Base-by-base conservation (phyloP, 2,329 filamentous ascomycete species). In the Aspergillus felis region DNA sequence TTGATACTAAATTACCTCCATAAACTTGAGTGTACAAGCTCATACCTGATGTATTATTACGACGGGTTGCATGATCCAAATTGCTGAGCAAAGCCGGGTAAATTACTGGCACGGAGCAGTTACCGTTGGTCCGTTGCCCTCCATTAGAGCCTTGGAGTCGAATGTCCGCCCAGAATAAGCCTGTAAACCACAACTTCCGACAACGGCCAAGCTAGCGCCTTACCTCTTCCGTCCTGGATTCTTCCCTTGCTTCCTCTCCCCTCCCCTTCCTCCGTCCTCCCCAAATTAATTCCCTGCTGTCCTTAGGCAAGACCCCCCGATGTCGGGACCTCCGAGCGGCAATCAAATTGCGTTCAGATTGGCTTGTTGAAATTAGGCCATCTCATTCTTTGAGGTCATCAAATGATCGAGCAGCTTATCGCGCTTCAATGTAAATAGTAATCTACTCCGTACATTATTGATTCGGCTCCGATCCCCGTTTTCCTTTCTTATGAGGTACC, bases 351-450 rank as follows among this genome's bases (percentile, higher is more conserved):
- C 49, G 42, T 57, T 46, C 58, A 58, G 61, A 65, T 67, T 65
- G 58, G 60, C 44, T 54, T 52, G 53, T 50, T 46, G 29, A 53
- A 46, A 49, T 69, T 67, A 58, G 55, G 38, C 60, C 51, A 62
- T 61, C 63, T 66, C 64, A 66, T 68, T 62, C 51, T 48, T 66
- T 59, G 51, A 61, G 59, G 63, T 68, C 67, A 71, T 68, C 58
- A 57, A 61, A 62, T 68, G 67, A 71, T 68, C 56, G 56, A 61
- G 59, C 50, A 58, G 54, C 64, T 70, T 67, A 67, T 68, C 65
- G 55, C 57, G 48, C 56, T 57, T 59, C 57, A 4, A 20, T 12
- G 9, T 35, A 47, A 59, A 24, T 7, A 9, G 51, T 22, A 32
- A 41, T n/a, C 50, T 51, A 44, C 46, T 49, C 47, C 28, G 24